Evolutionary conservation across 73 alveolate genomes (phyloP).

Genomic region (Blepharisma stoltei): DNA sequence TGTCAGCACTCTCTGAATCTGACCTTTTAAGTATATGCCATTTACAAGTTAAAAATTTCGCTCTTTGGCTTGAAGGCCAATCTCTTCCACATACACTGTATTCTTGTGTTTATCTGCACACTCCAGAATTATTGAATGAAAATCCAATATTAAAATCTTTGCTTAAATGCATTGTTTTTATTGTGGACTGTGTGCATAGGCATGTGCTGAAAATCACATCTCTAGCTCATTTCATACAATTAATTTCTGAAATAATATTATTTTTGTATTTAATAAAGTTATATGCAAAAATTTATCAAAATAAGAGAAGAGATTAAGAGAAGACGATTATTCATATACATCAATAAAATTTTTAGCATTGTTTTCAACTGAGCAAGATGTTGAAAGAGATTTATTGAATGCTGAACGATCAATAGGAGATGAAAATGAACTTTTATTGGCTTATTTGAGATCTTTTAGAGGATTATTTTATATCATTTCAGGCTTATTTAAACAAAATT

Average conservation of each 20-base stretch:
- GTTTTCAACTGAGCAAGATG: neutral
- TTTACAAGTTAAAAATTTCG: neutral
- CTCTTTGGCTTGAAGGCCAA: slow-evolving; percentile 20
- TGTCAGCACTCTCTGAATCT: neutral
- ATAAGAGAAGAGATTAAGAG: too few species aligned
- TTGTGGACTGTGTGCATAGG: neutral
- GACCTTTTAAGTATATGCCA: neutral
- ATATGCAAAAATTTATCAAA: too few species aligned
- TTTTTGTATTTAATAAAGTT: too few species aligned
- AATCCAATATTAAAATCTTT: neutral
- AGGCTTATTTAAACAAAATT: neutral
- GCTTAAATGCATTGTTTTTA: neutral
- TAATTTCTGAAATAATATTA: too few species aligned
- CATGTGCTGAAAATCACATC: neutral
- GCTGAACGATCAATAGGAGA: neutral
- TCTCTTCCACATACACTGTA: slow-evolving; percentile 17
- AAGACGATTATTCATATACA: slow-evolving; percentile 25
- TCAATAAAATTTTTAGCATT: neutral
- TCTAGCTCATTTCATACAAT: too few species aligned
- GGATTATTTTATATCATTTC: neutral
- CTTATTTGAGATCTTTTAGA: neutral
- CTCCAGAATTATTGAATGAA: neutral
- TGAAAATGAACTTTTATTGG: neutral
- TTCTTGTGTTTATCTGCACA: slow-evolving; percentile 15
- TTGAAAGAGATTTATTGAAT: neutral